phyloP scores from a whole-genome alignment of 139 green algal genomes.

The Pseudopediastrum boryanum region DNA sequence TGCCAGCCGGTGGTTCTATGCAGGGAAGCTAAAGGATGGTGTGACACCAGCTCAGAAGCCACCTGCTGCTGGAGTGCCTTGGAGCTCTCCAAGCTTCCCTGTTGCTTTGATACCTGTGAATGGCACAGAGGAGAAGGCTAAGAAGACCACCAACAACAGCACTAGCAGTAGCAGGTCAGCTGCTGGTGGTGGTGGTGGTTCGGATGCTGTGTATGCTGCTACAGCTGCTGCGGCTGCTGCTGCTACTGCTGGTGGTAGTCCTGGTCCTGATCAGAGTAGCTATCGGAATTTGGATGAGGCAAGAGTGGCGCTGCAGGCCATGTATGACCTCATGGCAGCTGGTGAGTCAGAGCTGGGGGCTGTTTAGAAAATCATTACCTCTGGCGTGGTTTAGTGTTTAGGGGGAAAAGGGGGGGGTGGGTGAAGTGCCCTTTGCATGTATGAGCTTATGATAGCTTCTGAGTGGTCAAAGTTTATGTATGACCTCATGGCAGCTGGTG shows the following conservation, averaged over 20 bases:
- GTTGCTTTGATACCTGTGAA: conserved; percentile 57
- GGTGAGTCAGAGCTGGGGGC: conserved; percentile 26
- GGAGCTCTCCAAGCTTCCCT: conserved; percentile 50
- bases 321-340: conserved; percentile 41
- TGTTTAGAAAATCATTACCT: too few species aligned
- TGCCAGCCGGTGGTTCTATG: conserved; percentile 62
- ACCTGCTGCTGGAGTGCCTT: conserved; percentile 30
- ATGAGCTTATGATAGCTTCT: too few species aligned
- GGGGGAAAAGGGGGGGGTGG: too few species aligned
- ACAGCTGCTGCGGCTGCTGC: neutral
- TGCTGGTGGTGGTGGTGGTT: neutral
- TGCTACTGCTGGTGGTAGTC: neutral
- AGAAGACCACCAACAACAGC: conserved; percentile 27
- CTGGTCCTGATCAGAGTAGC: conserved; percentile 17
- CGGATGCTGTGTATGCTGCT: neutral
- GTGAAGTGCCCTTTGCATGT: too few species aligned
- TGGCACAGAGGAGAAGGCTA: conserved; percentile 37
- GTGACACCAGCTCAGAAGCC: conserved; percentile 62
- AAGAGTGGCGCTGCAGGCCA: conserved; percentile 50
- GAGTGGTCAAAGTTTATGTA: conserved; percentile 20
- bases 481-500: conserved; percentile 47
- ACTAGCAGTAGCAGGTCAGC: neutral
- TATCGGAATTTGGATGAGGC: conserved; percentile 75
- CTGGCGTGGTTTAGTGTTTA: too few species aligned
- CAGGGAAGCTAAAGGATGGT: conserved; percentile 47